Conservation (phyloP, 2,329 filamentous ascomycete genomes). For the Alternaria tenuissima region DNA sequence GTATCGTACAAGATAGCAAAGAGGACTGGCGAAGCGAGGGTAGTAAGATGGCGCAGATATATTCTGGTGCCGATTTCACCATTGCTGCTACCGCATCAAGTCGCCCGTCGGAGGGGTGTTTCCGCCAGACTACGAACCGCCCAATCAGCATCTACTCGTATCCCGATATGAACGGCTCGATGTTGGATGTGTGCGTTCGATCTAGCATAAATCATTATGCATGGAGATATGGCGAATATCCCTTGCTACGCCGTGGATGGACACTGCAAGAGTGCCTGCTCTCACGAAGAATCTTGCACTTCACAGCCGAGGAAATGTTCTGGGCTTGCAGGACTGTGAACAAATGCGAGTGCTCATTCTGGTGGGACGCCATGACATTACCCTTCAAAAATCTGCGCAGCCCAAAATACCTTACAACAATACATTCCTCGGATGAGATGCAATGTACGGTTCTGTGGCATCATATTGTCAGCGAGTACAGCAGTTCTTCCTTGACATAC, state of each 20-base stretch:
- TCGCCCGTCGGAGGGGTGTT: constrained; percentile 5
- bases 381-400: not conserved
- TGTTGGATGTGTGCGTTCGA: not conserved
- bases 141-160: not conserved
- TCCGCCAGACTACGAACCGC: not conserved
- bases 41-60: constrained; percentile 26
- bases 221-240: not conserved
- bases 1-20: constrained; percentile 25
- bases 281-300: constrained; percentile 3
- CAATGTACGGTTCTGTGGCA: not conserved
- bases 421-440: not conserved
- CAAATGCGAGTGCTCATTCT: not conserved
- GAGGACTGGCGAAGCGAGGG: constrained; percentile 28
- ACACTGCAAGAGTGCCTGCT: constrained; percentile 13
- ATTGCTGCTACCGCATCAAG: constrained; percentile 12
- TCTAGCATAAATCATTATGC: not conserved
- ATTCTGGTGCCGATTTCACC: constrained; percentile 20
- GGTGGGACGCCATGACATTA: not conserved
- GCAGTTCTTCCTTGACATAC: not conserved
- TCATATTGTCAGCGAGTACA: not conserved
- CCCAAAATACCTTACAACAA: not conserved
- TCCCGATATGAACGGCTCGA: not conserved
- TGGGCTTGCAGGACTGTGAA: constrained; percentile 9
- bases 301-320: constrained; percentile 7
- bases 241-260: constrained; percentile 10